A percentile compares a stretch with the other conserved stretches of the same genome.
Evolutionary conservation across 129 eudicot genomes (phyloP).

Genomic region (Logfia minima): DNA sequence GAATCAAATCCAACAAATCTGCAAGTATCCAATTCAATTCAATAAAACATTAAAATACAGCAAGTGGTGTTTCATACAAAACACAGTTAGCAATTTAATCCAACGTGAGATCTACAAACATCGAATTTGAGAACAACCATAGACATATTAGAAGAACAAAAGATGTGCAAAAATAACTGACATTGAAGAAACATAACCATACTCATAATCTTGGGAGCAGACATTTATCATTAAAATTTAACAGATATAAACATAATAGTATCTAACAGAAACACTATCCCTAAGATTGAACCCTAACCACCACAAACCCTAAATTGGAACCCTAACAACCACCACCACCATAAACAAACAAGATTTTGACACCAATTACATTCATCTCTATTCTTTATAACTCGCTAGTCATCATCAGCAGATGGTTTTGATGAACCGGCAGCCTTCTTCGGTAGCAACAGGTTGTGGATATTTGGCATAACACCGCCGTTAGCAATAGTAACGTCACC

Average conservation of each 20-base stretch:
- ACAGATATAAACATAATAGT: slow-evolving; percentile 19
- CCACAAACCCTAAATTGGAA: too few relatives aligned
- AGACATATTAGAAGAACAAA: too few relatives aligned
- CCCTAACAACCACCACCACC: neutral
- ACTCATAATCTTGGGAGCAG: neutral
- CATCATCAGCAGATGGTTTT: slow-evolving; percentile 36
- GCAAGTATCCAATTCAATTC: too few relatives aligned
- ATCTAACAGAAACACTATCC: slow-evolving; percentile 1
- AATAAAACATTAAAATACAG: too few relatives aligned
- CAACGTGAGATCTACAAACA: too few relatives aligned
- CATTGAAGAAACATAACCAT: neutral
- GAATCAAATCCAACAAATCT: too few relatives aligned
- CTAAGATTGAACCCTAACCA: neutral
- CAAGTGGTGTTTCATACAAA: too few relatives aligned
- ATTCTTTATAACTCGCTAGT: slow-evolving; percentile 1
- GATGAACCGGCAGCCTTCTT: slow-evolving; percentile 43
- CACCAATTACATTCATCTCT: neutral
- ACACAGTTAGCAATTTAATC: too few relatives aligned
- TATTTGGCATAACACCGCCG: slow-evolving; percentile 45
- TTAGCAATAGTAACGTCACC: slow-evolving; percentile 46
- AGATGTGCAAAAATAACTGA: too few relatives aligned
- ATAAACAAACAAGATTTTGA: neutral
- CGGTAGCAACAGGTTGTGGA: slow-evolving; percentile 39
- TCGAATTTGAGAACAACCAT: too few relatives aligned
- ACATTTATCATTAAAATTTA: neutral